These are phyloP conservation scores for Cladosporium sp. DNA, from an alignment of 2,329 filamentous ascomycete species.

Conservation along the genomic window DNA sequence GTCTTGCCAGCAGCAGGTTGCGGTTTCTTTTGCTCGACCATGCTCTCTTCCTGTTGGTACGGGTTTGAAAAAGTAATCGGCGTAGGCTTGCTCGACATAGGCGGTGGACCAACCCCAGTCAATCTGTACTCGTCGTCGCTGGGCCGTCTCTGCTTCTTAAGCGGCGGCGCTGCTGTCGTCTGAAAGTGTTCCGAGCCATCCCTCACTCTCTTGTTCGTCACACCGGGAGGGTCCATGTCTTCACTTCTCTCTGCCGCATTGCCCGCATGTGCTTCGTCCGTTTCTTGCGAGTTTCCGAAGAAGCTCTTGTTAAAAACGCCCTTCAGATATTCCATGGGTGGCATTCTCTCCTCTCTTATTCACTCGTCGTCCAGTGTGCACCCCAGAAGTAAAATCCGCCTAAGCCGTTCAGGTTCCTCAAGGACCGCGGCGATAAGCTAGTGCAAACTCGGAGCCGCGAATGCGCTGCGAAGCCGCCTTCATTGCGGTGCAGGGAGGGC, in stretches of 20 bases:
- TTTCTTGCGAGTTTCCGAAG: neutral
- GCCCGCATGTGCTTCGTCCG: neutral
- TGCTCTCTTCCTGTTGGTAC: neutral
- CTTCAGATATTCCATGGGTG: too few species aligned
- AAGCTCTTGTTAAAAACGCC: too few species aligned
- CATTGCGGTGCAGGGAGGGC: neutral
- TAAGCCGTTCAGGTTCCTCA: neutral
- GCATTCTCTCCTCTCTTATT: too few species aligned
- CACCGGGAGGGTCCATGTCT: neutral
- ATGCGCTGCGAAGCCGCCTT: neutral
- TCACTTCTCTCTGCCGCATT: neutral
- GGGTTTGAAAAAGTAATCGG: neutral
- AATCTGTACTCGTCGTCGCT: neutral
- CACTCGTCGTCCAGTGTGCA: too few species aligned
- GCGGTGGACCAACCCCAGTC: neutral
- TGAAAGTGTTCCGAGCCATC: too few species aligned
- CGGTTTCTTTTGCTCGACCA: neutral
- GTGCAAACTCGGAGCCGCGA: neutral
- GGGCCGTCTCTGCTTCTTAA: neutral
- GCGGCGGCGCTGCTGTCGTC: neutral
- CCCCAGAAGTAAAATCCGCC: too few species aligned
- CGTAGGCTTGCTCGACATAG: neutral
- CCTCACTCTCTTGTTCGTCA: neutral
- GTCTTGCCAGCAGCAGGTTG: too few species aligned
- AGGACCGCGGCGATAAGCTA: neutral